A percentile compares a stretch with the other conserved stretches of the same genome.
Evolutionary conservation across 306 rosid species (phyloP).

Genomic region (Ziziphus jujuba): DNA sequence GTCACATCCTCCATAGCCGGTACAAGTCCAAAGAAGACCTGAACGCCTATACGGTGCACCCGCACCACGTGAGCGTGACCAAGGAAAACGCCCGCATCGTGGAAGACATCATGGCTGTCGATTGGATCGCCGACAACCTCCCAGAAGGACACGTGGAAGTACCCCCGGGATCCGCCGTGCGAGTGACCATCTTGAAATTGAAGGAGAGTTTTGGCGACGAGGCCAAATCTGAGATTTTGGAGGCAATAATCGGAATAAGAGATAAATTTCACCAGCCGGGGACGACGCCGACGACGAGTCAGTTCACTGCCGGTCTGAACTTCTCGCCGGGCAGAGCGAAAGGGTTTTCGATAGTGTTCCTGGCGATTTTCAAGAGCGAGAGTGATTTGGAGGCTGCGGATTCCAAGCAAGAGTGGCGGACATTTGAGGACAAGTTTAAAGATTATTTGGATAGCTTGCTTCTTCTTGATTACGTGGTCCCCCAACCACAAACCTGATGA

Average conservation of each 20-base stretch:
- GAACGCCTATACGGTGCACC: slow-evolving; percentile 45
- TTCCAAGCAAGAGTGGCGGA: background rate
- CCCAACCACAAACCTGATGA: background rate
- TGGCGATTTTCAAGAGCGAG: slow-evolving; percentile 45
- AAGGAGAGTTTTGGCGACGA: slow-evolving; percentile 38
- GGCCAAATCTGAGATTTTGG: slow-evolving; percentile 36
- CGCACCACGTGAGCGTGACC: slow-evolving; percentile 50
- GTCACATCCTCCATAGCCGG: slow-evolving; percentile 71
- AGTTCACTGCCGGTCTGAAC: slow-evolving; percentile 56
- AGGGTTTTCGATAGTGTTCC: slow-evolving; percentile 66
- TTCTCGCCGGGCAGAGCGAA: slow-evolving; percentile 81
- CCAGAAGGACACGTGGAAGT: slow-evolving; percentile 6
- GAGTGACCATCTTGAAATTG: slow-evolving; percentile 49
- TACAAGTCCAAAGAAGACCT: slow-evolving; percentile 60
- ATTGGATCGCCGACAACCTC: slow-evolving; percentile 50
- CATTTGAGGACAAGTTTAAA: background rate
- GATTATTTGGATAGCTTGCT: background rate
- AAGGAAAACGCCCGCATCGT: slow-evolving; percentile 42
- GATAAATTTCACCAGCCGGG: slow-evolving; percentile 25
- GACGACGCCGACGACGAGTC: slow-evolving; percentile 26
- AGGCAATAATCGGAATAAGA: slow-evolving; percentile 39
- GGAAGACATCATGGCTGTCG: slow-evolving; percentile 69
- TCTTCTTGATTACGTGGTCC: slow-evolving; percentile 2
- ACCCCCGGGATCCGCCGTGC: slow-evolving; percentile 45
- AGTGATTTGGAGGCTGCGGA: slow-evolving; percentile 10